Conservation (phyloP, 768 basidiomycete genomes). For the Podaxis sp. region DNA sequence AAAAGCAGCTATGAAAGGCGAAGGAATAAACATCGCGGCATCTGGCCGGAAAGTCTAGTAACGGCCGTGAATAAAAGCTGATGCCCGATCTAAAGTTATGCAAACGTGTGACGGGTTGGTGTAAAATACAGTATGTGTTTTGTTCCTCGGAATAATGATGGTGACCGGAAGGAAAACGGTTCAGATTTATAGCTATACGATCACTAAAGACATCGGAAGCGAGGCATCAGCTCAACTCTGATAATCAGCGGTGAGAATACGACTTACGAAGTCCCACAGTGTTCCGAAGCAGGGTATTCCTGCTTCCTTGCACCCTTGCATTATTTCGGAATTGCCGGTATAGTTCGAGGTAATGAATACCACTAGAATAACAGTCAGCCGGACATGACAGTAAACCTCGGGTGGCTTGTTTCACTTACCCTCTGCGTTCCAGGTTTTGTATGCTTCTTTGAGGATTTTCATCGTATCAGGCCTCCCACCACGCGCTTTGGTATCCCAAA, state of each 20-base stretch:
- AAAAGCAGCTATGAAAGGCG: too few species aligned
- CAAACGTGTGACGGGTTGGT: too few species aligned
- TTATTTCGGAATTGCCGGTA: slow-evolving; percentile 75
- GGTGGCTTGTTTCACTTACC: slow-evolving; percentile 32
- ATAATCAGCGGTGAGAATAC: neutral
- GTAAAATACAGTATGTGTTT: too few species aligned
- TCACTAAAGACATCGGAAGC: slow-evolving; percentile 25
- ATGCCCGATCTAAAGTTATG: too few species aligned
- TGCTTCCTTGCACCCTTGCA: slow-evolving; percentile 72
- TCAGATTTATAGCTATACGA: neutral
- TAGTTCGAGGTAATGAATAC: slow-evolving; percentile 87
- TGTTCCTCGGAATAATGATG: neutral
- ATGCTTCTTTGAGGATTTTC: slow-evolving; percentile 71
- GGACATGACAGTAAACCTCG: neutral
- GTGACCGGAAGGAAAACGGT: neutral
- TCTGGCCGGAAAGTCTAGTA: too few species aligned
- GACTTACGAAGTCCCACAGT: slow-evolving; percentile 64
- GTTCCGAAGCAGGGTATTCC: slow-evolving; percentile 71
- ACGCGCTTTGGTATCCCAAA: slow-evolving; percentile 77
- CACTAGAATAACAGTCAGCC: slow-evolving; percentile 35
- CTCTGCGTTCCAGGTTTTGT: slow-evolving; percentile 71
- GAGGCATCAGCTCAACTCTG: slow-evolving; percentile 7
- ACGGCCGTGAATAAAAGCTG: too few species aligned
- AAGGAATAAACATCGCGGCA: too few species aligned
- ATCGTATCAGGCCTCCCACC: slow-evolving; percentile 78